Evolutionary conservation across 495 filamentous ascomycete species (phyloP), one percentile per base, ranked within the genome.

Genomic region (Astrocystis sublimbata): DNA sequence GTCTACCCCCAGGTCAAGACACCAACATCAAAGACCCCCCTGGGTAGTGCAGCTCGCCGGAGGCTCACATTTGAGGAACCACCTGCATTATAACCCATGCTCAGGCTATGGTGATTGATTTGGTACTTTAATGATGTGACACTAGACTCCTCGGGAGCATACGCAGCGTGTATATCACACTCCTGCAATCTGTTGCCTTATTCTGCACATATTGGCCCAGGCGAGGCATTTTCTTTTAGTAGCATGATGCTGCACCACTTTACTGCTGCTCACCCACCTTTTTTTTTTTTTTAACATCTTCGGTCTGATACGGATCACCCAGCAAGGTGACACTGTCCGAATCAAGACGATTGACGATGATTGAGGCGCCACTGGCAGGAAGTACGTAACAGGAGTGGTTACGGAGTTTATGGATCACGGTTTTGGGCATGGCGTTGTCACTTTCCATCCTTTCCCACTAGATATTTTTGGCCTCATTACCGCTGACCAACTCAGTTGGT

Each of bases 11-110:
- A 65, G 57, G 65, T 65, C 55, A 73, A 64, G 42, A 73, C 70
- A 52, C 70, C 70, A 13, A 69, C 69, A 23, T 66, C 68, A 46
- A 75, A 72, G 67, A 81, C 78, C 6, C 79, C 79, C 19, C 65
- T 77, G 17, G 79, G 71, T 15, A 77, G 72, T 54, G 61, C 75
- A 6, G 68, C 78, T 13, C 69, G 75, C 50, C 65, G 76, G 55
- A 67, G 75, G 52, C 69, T 82, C 33, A 82, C 76, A 31, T 80
- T 82, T 68, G 79, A 82, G 62, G 78, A 79, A 42, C 68, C n/a
- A n/a, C n/a, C 67, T 36, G 24, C 60, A 62, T 35, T 49, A 56
- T 62, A 24, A 61, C 28, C 28, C 65, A 51, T 52, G 64, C 52
- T 35, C 9, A 47, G 55, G 17, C 33, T 46, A 47, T 61, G 50